phyloP scores from a whole-genome alignment of 2,329 filamentous ascomycete genomes.

The Pestalotiopsis sp. region DNA sequence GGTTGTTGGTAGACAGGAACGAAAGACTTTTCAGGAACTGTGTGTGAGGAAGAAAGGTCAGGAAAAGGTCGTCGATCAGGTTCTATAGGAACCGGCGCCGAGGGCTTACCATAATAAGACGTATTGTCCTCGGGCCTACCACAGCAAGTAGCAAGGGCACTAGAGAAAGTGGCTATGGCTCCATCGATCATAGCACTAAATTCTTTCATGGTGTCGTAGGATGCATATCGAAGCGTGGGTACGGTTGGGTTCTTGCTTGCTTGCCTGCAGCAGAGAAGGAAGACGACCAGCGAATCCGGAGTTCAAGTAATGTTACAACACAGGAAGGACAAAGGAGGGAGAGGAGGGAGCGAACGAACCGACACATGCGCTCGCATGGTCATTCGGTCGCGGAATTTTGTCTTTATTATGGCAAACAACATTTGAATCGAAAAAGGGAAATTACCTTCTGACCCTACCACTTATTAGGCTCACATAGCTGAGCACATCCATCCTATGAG shows the following conservation, averaged over 20 bases:
- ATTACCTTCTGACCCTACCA: slow-evolving; percentile 27
- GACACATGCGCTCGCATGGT: slow-evolving; percentile 20
- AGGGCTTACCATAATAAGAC: slow-evolving; percentile 37
- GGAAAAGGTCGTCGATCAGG: slow-evolving; percentile 18
- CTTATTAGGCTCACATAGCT: slow-evolving; percentile 37
- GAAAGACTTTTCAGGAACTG: slow-evolving; percentile 36
- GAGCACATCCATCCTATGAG: slow-evolving; percentile 30
- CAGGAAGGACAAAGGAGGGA: slow-evolving; percentile 23
- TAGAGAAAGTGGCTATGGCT: slow-evolving; percentile 49
- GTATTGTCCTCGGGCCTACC: slow-evolving; percentile 42
- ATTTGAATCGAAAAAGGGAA: slow-evolving; percentile 22
- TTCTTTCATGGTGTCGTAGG: slow-evolving; percentile 41
- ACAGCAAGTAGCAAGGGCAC: slow-evolving; percentile 49
- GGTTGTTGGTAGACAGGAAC: slow-evolving; percentile 42
- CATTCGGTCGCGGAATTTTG: slow-evolving; percentile 25
- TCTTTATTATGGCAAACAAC: slow-evolving; percentile 26
- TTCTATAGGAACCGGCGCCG: slow-evolving; percentile 10
- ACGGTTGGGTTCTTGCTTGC: not conserved
- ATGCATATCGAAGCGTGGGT: slow-evolving; percentile 29
- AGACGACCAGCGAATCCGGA: slow-evolving; percentile 32
- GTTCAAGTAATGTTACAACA: slow-evolving; percentile 8
- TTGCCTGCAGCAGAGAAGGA: slow-evolving; percentile 16
- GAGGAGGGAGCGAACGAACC: not conserved
- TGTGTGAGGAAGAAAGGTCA: slow-evolving; percentile 27
- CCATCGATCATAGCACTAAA: slow-evolving; percentile 45